Conservation (phyloP, 2,329 filamentous ascomycete genomes). For the Cytospora mali region DNA sequence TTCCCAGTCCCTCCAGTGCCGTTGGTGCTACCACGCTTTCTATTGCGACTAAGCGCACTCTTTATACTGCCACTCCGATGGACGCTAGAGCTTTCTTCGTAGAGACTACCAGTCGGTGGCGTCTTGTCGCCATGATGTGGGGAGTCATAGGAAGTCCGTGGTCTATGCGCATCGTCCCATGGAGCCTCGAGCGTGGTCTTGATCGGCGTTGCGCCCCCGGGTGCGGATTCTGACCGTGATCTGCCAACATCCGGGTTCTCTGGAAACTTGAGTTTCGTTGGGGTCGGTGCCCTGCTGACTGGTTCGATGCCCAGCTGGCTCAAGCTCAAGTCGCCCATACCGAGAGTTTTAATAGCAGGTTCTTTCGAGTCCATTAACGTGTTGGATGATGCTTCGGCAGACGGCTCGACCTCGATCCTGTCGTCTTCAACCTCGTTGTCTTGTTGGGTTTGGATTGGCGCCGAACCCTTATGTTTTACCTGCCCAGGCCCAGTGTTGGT, state of each 20-base stretch:
- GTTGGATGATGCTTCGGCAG: constrained; percentile 44
- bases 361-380: constrained; percentile 61
- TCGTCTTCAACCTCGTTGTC: constrained; percentile 37
- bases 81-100: constrained; percentile 63
- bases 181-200: constrained; percentile 40
- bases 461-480: constrained; percentile 32
- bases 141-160: constrained; percentile 56
- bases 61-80: constrained; percentile 69
- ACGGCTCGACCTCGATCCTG: constrained; percentile 49
- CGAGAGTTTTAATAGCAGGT: constrained; percentile 84
- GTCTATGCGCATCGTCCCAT: constrained; percentile 41
- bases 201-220: constrained; percentile 46
- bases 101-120: constrained; percentile 65
- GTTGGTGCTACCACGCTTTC: constrained; percentile 78
- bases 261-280: constrained; percentile 57
- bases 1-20: constrained; percentile 54
- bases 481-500: constrained; percentile 58
- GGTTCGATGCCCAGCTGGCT: constrained; percentile 82
- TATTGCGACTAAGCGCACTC: constrained; percentile 59
- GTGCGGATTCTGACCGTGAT: constrained; percentile 60
- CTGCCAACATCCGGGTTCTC: constrained; percentile 50
- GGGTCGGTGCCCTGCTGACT: constrained; percentile 56
- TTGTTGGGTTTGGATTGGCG: constrained; percentile 11
- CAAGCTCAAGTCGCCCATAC: constrained; percentile 84
- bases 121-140: constrained; percentile 59